phyloP scores from a whole-genome alignment of 2,329 filamentous ascomycete species.

The Fusarium austroafricanum region DNA sequence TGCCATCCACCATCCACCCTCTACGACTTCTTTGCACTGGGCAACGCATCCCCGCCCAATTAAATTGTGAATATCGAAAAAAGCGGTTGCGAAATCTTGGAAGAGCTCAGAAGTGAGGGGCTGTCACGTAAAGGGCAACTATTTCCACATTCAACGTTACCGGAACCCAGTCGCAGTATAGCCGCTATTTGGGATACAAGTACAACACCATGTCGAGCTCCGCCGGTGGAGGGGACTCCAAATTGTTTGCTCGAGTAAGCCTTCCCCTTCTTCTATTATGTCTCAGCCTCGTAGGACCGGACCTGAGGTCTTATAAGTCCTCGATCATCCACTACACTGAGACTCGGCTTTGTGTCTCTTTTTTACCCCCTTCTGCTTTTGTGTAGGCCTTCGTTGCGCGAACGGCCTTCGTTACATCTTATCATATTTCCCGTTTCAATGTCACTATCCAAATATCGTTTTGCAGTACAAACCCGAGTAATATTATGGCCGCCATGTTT shows the following conservation, averaged over 20 bases:
- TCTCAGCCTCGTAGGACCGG: slow-evolving; percentile 36
- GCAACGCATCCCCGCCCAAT: slow-evolving; percentile 42
- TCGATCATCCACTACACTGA: slow-evolving; percentile 12
- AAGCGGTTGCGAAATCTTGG: slow-evolving; percentile 23
- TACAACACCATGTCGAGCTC: slow-evolving; percentile 64
- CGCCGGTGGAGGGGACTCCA: slow-evolving; percentile 88
- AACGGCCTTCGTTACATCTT: background rate
- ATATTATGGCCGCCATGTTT: slow-evolving; percentile 58
- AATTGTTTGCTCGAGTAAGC: slow-evolving; percentile 96
- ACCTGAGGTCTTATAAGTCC: slow-evolving; percentile 24
- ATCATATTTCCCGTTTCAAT: slow-evolving; percentile 17
- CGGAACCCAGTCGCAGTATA: slow-evolving; percentile 30
- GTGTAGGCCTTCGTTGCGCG: background rate
- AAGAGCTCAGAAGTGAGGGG: slow-evolving; percentile 43
- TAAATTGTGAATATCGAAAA: slow-evolving; percentile 34
- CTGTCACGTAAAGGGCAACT: slow-evolving; percentile 34
- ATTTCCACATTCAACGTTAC: slow-evolving; percentile 41
- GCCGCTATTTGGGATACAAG: slow-evolving; percentile 43
- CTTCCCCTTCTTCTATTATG: slow-evolving; percentile 29
- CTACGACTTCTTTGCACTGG: slow-evolving; percentile 36
- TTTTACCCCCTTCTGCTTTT: background rate
- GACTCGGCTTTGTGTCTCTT: slow-evolving; percentile 12
- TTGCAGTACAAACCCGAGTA: slow-evolving; percentile 6
- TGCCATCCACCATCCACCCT: slow-evolving; percentile 40
- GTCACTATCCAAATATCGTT: slow-evolving; percentile 12